Evolutionary conservation across 2,329 filamentous ascomycete species (phyloP).

Genomic region (Xylariaceae sp.): DNA sequence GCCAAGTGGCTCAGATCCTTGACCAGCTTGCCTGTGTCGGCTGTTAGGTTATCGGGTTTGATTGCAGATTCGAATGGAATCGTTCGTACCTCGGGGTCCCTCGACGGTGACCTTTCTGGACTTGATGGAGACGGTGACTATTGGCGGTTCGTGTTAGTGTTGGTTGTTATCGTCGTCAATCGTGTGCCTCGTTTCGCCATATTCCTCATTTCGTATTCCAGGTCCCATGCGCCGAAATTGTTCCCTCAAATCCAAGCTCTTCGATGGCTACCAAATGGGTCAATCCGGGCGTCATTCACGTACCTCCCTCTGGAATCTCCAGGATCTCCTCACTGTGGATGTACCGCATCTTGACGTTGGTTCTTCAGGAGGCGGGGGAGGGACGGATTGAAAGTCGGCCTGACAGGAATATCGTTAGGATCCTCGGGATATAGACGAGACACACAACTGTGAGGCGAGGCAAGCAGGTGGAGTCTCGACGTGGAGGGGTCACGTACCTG

Average conservation of each 20-base stretch:
- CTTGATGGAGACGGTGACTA: conserved; percentile 98
- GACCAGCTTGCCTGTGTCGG: conserved; percentile 74
- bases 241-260: conserved; percentile 4
- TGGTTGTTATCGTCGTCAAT: conserved; percentile 7
- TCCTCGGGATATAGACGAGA: neutral
- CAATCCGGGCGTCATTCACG: conserved; percentile 41
- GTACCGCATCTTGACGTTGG: conserved; percentile 93
- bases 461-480: neutral
- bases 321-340: conserved; percentile 97
- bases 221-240: conserved; percentile 1
- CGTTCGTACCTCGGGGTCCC: conserved; percentile 77
- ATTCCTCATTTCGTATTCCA: neutral
- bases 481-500: conserved; percentile 24
- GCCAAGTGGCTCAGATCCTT: conserved; percentile 97
- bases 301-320: conserved; percentile 95
- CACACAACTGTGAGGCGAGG: neutral
- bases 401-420: conserved; percentile 15
- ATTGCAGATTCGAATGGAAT: conserved; percentile 1
- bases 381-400: conserved; percentile 38
- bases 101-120: conserved; percentile 94
- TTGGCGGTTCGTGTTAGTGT: conserved; percentile 39
- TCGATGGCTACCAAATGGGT: conserved; percentile 1
- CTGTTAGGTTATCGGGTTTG: conserved; percentile 29
- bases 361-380: conserved; percentile 38
- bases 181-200: conserved; percentile 5